phyloP scores from a whole-genome alignment of 2,329 filamentous ascomycete species.

The Beauveria australis region DNA sequence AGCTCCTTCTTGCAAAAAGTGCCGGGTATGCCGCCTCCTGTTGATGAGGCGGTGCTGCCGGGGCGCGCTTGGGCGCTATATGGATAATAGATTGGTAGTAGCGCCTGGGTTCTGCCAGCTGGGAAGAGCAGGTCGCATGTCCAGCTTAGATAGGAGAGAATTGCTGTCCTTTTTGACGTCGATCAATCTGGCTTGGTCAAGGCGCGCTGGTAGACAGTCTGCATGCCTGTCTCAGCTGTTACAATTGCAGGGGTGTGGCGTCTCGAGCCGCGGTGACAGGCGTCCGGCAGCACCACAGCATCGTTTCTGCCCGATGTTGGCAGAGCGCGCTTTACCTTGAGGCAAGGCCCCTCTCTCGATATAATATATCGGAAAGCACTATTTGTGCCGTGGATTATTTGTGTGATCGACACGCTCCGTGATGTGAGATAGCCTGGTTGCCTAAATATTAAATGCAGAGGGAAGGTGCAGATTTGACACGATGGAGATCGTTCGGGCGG shows the following conservation, averaged over 20 bases:
- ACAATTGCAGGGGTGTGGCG: slow-evolving; percentile 8
- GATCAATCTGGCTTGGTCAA: not conserved
- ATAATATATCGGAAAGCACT: too few relatives aligned
- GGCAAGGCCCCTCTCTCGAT: too few relatives aligned
- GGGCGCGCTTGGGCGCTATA: not conserved
- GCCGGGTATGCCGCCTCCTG: not conserved
- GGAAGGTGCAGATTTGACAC: not conserved
- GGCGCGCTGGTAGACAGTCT: not conserved
- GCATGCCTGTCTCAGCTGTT: slow-evolving; percentile 4
- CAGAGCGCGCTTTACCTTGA: not conserved
- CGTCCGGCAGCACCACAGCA: not conserved
- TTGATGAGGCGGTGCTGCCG: not conserved
- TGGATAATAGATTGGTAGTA: not conserved
- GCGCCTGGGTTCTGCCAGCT: not conserved
- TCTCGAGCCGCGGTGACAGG: slow-evolving; percentile 4
- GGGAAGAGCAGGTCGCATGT: not conserved
- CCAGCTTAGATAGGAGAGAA: not conserved
- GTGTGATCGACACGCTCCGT: not conserved
- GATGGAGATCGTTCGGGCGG: not conserved
- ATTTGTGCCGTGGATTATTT: not conserved
- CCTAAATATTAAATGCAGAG: not conserved
- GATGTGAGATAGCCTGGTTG: not conserved
- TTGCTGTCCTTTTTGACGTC: not conserved
- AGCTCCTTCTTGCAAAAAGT: slow-evolving; percentile 2
- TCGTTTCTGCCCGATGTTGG: not conserved